phyloP scores from a whole-genome alignment of 2,329 filamentous ascomycete species.

The Aspergillus jensenii region DNA sequence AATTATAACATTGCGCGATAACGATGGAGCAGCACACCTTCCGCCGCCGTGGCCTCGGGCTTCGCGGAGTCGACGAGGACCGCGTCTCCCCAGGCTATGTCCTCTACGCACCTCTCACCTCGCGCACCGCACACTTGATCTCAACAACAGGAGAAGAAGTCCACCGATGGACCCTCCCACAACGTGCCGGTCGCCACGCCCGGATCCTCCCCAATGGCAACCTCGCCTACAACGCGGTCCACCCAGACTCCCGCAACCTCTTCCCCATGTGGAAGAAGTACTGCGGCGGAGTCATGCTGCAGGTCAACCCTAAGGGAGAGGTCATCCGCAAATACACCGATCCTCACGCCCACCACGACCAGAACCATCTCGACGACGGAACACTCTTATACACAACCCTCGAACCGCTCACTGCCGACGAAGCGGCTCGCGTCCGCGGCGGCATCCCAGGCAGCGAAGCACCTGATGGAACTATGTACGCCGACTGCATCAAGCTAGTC shows the following conservation, averaged over 20 bases:
- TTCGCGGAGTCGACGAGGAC: conserved; percentile 40
- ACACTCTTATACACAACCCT: conserved; percentile 45
- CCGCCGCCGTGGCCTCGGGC: conserved; percentile 42
- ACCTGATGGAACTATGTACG: conserved; percentile 25
- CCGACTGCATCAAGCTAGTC: conserved; percentile 47
- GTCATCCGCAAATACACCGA: conserved; percentile 43
- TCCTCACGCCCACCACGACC: conserved; percentile 47
- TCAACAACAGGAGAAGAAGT: conserved; percentile 44
- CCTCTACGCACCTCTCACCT: conserved; percentile 45
- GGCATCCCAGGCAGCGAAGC: conserved; percentile 43
- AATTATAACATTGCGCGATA: background rate
- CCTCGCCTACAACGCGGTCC: conserved; percentile 46
- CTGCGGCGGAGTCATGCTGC: conserved; percentile 46
- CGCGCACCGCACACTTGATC: conserved; percentile 40
- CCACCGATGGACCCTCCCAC: conserved; percentile 45
- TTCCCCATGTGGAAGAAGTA: conserved; percentile 51
- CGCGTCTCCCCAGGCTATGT: conserved; percentile 43
- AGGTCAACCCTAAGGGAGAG: conserved; percentile 40
- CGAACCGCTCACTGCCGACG: conserved; percentile 37
- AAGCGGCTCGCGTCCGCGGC: conserved; percentile 39
- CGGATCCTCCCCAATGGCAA: conserved; percentile 47
- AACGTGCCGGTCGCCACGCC: conserved; percentile 45
- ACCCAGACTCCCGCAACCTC: conserved; percentile 36
- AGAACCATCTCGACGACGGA: conserved; percentile 47
- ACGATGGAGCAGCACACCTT: conserved; percentile 48